Evolutionary conservation across 2,329 filamentous ascomycete genomes (phyloP).

Genomic region (Pseudogymnoascus sp.): DNA sequence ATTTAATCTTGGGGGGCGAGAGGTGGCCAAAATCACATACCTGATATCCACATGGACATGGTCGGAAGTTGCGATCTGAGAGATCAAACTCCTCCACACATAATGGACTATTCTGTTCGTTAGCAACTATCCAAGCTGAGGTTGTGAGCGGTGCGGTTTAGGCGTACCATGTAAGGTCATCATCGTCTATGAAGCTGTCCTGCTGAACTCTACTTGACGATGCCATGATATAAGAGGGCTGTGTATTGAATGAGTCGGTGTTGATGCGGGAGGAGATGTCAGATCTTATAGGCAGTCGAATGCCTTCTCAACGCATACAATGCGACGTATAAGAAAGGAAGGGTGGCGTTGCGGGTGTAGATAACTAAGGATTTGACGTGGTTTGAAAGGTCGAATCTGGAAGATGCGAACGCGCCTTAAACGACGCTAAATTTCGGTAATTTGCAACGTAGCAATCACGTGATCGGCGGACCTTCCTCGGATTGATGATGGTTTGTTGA

Average conservation of each 20-base stretch:
- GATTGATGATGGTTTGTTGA: slow-evolving; percentile 7
- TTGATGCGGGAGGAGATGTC: neutral
- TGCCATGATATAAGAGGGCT: slow-evolving; percentile 10
- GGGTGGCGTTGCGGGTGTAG: slow-evolving; percentile 6
- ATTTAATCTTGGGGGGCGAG: neutral
- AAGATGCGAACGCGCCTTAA: slow-evolving; percentile 11
- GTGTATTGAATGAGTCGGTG: slow-evolving; percentile 2
- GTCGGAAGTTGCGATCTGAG: slow-evolving; percentile 91
- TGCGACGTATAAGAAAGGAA: slow-evolving; percentile 9
- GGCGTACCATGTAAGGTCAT: slow-evolving; percentile 60
- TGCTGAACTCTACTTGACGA: slow-evolving; percentile 35
- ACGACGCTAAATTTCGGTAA: slow-evolving; percentile 11
- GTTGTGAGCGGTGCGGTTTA: slow-evolving; percentile 14
- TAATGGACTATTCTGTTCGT: slow-evolving; percentile 62
- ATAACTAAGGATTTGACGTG: slow-evolving; percentile 10
- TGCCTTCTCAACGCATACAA: slow-evolving; percentile 9
- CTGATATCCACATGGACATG: slow-evolving; percentile 97
- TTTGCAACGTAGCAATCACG: neutral
- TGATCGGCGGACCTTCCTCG: neutral
- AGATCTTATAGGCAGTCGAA: slow-evolving; percentile 2
- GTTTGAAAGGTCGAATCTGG: slow-evolving; percentile 9
- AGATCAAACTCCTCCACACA: slow-evolving; percentile 99
- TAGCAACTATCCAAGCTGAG: slow-evolving; percentile 12
- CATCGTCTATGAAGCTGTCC: slow-evolving; percentile 64
- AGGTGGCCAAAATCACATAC: slow-evolving; percentile 42